Conservation (phyloP, 805 yeast genomes). For the Diddensiella caesifluorescens region DNA sequence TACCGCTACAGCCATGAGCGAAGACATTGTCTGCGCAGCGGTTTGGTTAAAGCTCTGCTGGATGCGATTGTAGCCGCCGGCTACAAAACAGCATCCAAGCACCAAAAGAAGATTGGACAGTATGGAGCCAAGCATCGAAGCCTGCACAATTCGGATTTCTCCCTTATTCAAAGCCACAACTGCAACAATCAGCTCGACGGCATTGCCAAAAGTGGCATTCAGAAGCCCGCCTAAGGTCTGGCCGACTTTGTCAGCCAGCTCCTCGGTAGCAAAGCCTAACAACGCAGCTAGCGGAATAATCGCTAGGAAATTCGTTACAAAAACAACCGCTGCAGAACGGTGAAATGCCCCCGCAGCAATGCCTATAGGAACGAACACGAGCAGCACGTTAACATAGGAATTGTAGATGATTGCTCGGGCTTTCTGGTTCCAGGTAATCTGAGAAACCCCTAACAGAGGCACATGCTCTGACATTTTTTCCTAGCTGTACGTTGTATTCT, state of each 20-base stretch:
- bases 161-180: slow-evolving; percentile 80
- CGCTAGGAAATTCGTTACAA: slow-evolving; percentile 76
- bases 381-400: slow-evolving; percentile 67
- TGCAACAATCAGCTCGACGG: slow-evolving; percentile 93
- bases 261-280: slow-evolving; percentile 90
- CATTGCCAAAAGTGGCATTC: slow-evolving; percentile 97
- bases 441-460: not conserved
- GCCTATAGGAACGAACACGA: slow-evolving; percentile 87
- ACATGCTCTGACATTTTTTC: slow-evolving; percentile 1
- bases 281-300: slow-evolving; percentile 90
- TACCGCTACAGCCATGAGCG: slow-evolving; percentile 84
- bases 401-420: slow-evolving; percentile 30
- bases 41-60: slow-evolving; percentile 92
- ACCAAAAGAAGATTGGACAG: slow-evolving; percentile 84
- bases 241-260: slow-evolving; percentile 80
- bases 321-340: slow-evolving; percentile 51
- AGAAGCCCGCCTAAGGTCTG: slow-evolving; percentile 89
- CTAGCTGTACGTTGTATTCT: no score
- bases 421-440: slow-evolving; percentile 8
- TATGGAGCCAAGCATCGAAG: slow-evolving; percentile 94
- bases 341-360: slow-evolving; percentile 59
- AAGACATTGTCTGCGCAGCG: slow-evolving; percentile 96
- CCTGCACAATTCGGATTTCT: slow-evolving; percentile 92
- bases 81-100: slow-evolving; percentile 90
- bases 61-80: slow-evolving; percentile 82